Percentiles rank a stretch among this genome's conserved stretches.
Conservation (phyloP, 2,329 filamentous ascomycete genomes). For the Pochonia chlamydosporia region DNA sequence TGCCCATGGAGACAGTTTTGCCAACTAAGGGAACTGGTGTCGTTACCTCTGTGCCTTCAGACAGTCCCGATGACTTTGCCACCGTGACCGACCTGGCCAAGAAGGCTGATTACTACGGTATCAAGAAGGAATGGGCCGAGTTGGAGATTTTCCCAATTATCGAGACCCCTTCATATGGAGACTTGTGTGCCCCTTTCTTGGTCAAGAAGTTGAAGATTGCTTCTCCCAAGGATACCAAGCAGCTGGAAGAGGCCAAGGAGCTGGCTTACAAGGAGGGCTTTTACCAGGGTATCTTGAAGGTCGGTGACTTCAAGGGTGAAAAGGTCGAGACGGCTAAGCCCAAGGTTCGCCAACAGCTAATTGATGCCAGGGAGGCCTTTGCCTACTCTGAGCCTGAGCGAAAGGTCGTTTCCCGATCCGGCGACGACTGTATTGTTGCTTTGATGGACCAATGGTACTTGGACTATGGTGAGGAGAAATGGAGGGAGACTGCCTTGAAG, state of each 20-base stretch:
- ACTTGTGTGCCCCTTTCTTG: constrained; percentile 75
- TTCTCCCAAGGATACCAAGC: constrained; percentile 86
- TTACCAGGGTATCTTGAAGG: constrained; percentile 87
- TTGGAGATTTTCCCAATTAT: constrained; percentile 86
- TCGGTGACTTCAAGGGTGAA: constrained; percentile 83
- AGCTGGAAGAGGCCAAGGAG: constrained; percentile 91
- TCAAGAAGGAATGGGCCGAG: constrained; percentile 94
- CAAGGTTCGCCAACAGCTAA: constrained; percentile 72
- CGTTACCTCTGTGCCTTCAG: constrained; percentile 90
- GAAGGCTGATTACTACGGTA: constrained; percentile 94
- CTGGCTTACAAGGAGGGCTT: constrained; percentile 95
- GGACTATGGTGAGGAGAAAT: constrained; percentile 87
- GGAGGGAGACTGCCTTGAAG: constrained; percentile 70
- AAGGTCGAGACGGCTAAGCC: constrained; percentile 82
- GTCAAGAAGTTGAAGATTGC: constrained; percentile 94
- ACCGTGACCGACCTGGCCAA: constrained; percentile 83
- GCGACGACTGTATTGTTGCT: constrained; percentile 88
- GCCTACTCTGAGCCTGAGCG: constrained; percentile 91
- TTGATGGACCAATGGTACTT: constrained; percentile 97
- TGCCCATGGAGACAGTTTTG: constrained; percentile 93
- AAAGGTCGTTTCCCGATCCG: constrained; percentile 80
- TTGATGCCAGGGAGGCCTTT: constrained; percentile 76
- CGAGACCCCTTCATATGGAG: constrained; percentile 79
- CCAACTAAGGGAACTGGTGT: constrained; percentile 94
- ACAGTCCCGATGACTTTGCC: constrained; percentile 89